Percentiles rank a stretch among this genome's conserved stretches.
Conservation (phyloP, 2,329 filamentous ascomycete genomes). For the Sclerotinia subarctica region DNA sequence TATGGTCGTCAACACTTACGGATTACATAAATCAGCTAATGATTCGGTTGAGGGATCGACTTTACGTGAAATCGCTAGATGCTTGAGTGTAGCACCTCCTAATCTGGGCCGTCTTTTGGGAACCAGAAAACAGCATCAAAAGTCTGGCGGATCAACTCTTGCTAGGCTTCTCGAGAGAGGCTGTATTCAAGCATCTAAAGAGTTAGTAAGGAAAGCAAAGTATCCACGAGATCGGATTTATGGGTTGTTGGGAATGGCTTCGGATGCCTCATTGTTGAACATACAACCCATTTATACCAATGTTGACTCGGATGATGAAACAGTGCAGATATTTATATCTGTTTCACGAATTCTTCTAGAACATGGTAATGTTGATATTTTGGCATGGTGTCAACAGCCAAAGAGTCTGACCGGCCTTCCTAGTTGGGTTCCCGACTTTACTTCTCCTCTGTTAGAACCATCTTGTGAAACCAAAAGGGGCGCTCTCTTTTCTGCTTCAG, state of each 20-base stretch:
- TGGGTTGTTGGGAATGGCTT: conserved; percentile 20
- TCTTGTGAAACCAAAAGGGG: conserved; percentile 1
- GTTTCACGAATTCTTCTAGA: conserved; percentile 11
- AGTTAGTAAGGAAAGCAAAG: conserved; percentile 13
- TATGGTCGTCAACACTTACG: background rate
- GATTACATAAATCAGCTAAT: background rate
- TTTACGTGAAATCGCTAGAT: background rate
- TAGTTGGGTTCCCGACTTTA: conserved; percentile 23
- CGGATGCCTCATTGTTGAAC: conserved; percentile 3
- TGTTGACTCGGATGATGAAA: conserved; percentile 3
- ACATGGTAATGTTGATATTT: conserved; percentile 12
- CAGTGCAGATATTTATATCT: conserved; percentile 14
- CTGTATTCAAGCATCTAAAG: background rate
- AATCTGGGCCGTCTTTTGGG: conserved; percentile 3
- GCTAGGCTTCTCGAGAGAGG: conserved; percentile 10
- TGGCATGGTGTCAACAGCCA: conserved; percentile 18
- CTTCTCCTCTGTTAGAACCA: background rate
- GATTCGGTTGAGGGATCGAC: background rate
- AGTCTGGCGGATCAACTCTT: background rate
- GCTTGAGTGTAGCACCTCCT: background rate
- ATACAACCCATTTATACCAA: conserved; percentile 15
- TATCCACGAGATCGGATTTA: conserved; percentile 23
- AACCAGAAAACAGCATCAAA: conserved; percentile 16
- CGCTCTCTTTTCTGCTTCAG: conserved; percentile 7
- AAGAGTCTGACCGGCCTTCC: conserved; percentile 11